Conservation (phyloP, 371 early-diverging fungal genomes). For the Apophysomyces trapeziformis region DNA sequence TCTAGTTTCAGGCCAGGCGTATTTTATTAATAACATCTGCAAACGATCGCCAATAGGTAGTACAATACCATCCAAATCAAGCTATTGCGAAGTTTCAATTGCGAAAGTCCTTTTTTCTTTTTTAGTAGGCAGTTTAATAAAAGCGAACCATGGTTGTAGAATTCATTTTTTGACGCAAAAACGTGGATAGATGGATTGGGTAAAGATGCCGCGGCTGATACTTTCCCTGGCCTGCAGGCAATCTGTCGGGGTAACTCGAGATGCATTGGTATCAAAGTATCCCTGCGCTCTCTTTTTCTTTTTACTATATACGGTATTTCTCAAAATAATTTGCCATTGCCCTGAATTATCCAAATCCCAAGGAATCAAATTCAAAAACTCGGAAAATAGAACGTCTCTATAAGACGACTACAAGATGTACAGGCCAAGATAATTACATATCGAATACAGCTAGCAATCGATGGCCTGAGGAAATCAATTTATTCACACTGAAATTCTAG, state of each 20-base stretch:
- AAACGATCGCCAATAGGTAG: not conserved
- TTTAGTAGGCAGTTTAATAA: not conserved
- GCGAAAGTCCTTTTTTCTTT: not conserved
- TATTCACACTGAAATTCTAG: too few species aligned
- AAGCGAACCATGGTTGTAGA: not conserved
- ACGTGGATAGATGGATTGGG: conserved; percentile 6
- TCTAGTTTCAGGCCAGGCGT: too few species aligned
- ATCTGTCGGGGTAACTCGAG: not conserved
- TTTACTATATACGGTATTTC: not conserved
- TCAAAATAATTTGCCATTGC: too few species aligned
- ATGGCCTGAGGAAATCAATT: too few species aligned
- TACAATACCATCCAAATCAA: not conserved
- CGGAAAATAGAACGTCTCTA: too few species aligned
- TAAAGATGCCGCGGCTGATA: not conserved
- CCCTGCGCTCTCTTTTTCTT: not conserved
- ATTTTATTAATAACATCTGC: not conserved
- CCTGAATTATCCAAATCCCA: too few species aligned
- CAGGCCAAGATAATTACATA: too few species aligned
- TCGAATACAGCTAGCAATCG: too few species aligned
- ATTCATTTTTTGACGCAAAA: not conserved
- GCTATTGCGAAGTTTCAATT: not conserved
- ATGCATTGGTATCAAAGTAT: not conserved
- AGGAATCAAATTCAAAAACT: too few species aligned
- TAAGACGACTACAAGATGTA: too few species aligned
- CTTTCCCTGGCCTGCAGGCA: not conserved